Base-by-base conservation (phyloP, 2,329 filamentous ascomycete species). In the Sphaerulina populicola region DNA sequence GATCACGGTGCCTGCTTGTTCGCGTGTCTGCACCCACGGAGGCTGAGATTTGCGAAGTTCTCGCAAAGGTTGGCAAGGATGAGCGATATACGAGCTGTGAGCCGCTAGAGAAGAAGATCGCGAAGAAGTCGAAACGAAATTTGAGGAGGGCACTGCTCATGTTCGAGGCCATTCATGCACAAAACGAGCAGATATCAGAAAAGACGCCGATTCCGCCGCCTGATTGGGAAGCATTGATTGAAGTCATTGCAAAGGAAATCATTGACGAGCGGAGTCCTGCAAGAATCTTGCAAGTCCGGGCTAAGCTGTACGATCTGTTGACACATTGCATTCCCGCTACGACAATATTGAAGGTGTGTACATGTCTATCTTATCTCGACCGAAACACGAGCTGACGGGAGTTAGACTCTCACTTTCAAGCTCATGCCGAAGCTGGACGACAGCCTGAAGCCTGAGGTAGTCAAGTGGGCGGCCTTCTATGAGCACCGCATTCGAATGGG, bases 281-380 rank as follows among this genome's bases (percentile, higher is more conserved):
- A 29, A 80, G 88, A 45, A 90, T 98, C 54, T 73, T 98, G 57
- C 81, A 89, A 64, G 89, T 96, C 42, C 82, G 93, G 57, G 83
- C 88, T 8, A 94, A 95, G 70, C 79, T 98, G n/a, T 98, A 98
- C 72, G 93, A 98, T 66, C 78, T 98, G 31, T 77, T 98, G 42
- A 94, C 91, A 6, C 93, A 98, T 69, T 98, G 94, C 70, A 98
- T 98, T 65, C 93, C 94, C 11, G 80, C 93, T 2, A 95, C 91
- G 0, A 94, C 86, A 0, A 90, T 98, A 57, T 78, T 98, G 62
- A 95, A 95, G 74, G 77, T 78, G 65, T 38, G 56, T 37, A 21
- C 8, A 36, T 27, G 3, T 12, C 5, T 11, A 15, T 23, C 21
- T 23, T 2, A 12, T 30, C 15, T 41, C 10, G 39, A 23, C 7